phyloP scores from a whole-genome alignment of 2,329 filamentous ascomycete genomes.

The Tolypocladium album region DNA sequence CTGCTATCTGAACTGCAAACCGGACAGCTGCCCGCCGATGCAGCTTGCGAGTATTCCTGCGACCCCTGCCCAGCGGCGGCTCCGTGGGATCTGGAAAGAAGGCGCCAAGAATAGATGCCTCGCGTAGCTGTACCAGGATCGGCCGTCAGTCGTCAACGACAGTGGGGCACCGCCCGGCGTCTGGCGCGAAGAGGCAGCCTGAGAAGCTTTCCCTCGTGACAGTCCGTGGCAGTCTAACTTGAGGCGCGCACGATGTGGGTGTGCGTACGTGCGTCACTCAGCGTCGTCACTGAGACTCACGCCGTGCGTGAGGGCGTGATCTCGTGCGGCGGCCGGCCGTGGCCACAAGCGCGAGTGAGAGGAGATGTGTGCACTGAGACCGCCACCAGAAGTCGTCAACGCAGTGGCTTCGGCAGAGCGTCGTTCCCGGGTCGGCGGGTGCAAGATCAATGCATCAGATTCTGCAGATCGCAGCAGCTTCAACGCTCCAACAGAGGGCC shows the following conservation, averaged over 20 bases:
- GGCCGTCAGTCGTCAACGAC: neutral
- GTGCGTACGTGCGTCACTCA: neutral
- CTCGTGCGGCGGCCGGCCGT: neutral
- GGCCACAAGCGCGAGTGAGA: neutral
- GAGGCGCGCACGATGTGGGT: neutral
- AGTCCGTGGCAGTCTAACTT: neutral
- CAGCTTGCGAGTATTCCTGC: neutral
- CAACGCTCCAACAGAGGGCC: neutral
- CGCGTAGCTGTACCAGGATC: neutral
- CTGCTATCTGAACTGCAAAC: neutral
- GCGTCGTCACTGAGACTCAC: neutral
- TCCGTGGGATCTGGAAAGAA: neutral
- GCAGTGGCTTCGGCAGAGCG: neutral
- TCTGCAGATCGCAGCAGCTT: neutral
- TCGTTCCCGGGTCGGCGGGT: neutral
- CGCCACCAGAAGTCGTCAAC: neutral
- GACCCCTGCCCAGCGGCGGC: neutral
- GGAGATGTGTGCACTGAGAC: constrained; percentile 1
- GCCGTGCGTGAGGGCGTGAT: neutral
- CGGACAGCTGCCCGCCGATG: neutral
- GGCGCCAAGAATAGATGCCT: neutral
- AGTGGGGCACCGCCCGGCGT: neutral
- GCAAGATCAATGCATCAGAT: neutral
- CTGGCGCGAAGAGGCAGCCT: neutral
- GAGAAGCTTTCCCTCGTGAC: neutral